Base-by-base conservation (phyloP, 2,329 filamentous ascomycete genomes). In the Exophiala alcalophila region DNA sequence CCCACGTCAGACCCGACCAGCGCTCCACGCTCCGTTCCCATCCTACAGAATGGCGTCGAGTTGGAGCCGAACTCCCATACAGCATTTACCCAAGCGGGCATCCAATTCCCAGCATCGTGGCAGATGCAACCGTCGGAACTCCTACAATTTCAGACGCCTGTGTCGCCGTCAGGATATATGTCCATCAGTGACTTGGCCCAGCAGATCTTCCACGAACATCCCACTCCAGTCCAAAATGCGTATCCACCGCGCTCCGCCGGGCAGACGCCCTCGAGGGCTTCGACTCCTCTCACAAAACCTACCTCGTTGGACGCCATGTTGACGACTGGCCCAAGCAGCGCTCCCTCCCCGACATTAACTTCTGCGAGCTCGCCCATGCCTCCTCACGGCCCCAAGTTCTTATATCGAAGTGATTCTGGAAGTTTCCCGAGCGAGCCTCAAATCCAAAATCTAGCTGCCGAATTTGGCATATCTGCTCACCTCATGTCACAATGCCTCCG, bases 401-500 rank as follows among this genome's bases (percentile, higher is more conserved):
- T 57, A 5, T 57, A 57, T 42, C 47, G 54, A 18, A 53, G 50
- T 12, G 46, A 55, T 18, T 57, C 54, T 11, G 46, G 48, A 14
- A 37, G 35, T 4, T 40, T 44, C 18, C 48, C 47, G 14, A 44
- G 33, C 11, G 50, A 50, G 32, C 44, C 46, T 18, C 48, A 47
- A 21, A 37, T 55, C 16, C 47, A 51, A 26, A 27, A 27, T 12
- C 40, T 57, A 4, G 53, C 53, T 12, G 34, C 46, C 9, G 54
- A 57, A 31, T 49, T 57, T 27, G 53, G 51, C 10, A 34, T 57
- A 36, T 57, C 54, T 20, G 44, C 46, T 4, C 42, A 42, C 10
- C 39, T 57, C n/a, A 52, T 57, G 47, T 54, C 50, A n/a, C 54
- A 55, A 26, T 57, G 54, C 31, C 44, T 57, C 21, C 44, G 50